These are phyloP conservation scores for Chimonanthus praecox DNA, from an alignment of 164 flowering plant species.

Conservation along the genomic window DNA sequence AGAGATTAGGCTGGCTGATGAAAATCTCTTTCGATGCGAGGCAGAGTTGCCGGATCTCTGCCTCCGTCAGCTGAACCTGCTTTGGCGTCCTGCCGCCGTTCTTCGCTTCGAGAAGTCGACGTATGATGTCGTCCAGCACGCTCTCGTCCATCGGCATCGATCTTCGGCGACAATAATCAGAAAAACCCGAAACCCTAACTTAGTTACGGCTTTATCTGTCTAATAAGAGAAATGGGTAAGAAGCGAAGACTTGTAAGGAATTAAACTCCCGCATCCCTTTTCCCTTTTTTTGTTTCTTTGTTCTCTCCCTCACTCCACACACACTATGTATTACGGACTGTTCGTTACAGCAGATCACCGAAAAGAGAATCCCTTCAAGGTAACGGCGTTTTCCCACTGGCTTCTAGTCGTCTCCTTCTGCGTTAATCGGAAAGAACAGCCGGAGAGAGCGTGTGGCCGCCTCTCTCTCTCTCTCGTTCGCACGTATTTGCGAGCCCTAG, in stretches of 20 bases:
- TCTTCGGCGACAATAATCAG: not conserved
- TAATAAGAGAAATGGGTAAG: too few species aligned
- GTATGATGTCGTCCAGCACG: conserved; percentile 45
- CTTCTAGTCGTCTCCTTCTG: too few species aligned
- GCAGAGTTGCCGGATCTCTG: conserved; percentile 66
- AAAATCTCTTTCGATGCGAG: conserved; percentile 50
- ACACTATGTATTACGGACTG: not conserved
- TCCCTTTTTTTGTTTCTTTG: too few species aligned
- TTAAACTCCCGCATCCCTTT: too few species aligned
- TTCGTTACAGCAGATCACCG: not conserved
- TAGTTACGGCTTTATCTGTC: not conserved
- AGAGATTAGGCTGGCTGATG: conserved; percentile 62
- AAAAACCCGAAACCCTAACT: not conserved
- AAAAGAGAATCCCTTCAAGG: not conserved
- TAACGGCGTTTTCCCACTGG: too few species aligned
- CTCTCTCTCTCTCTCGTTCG: too few species aligned
- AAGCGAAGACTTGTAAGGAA: too few species aligned
- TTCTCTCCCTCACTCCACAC: not conserved
- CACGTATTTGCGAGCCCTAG: too few species aligned
- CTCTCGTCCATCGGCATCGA: conserved; percentile 35
- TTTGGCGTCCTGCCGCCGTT: conserved; percentile 40
- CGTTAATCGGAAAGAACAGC: not conserved
- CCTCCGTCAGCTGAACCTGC: conserved; percentile 54
- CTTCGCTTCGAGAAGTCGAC: conserved; percentile 42
- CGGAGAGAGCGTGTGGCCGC: not conserved